Conservation (phyloP, 1,284 basidiomycete species). For the Moniliella sp. region DNA sequence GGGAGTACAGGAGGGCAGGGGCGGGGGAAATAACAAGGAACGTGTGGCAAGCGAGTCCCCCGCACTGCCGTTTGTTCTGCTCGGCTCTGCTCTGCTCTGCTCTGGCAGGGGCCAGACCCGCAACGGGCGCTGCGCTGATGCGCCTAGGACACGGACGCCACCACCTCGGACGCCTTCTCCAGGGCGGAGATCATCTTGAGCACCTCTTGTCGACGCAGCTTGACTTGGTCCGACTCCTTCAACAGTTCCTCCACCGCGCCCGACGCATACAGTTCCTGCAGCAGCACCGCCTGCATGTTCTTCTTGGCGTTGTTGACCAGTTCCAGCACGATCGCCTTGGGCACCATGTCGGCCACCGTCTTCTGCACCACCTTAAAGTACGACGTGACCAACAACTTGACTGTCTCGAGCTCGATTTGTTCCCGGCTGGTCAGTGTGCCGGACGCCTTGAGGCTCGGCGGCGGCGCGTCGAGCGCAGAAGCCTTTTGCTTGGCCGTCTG, state of each 20-base stretch:
- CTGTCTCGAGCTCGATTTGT: constrained; percentile 94
- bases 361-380: constrained; percentile 51
- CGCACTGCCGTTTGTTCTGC: too few relatives aligned
- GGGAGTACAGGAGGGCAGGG: too few relatives aligned
- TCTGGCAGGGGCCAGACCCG: too few relatives aligned
- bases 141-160: constrained; percentile 31
- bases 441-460: constrained; percentile 71
- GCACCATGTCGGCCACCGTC: constrained; percentile 99
- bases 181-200: constrained; percentile 31
- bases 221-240: constrained; percentile 31
- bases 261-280: constrained; percentile 36
- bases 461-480: constrained; percentile 64
- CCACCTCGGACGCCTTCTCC: constrained; percentile 29
- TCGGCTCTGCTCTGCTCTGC: too few relatives aligned
- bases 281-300: constrained; percentile 64
- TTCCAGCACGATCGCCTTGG: constrained; percentile 74
- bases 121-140: too few relatives aligned
- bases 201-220: constrained; percentile 27
- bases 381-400: constrained; percentile 45
- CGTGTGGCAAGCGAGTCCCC: too few relatives aligned
- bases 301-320: constrained; percentile 82
- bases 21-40: too few relatives aligned
- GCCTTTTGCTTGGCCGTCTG: constrained; percentile 46
- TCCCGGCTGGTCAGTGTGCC: constrained; percentile 82
- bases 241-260: constrained; percentile 29